phyloP scores from a whole-genome alignment of 176 grass and related monocot species.

The Juncus effusus region DNA sequence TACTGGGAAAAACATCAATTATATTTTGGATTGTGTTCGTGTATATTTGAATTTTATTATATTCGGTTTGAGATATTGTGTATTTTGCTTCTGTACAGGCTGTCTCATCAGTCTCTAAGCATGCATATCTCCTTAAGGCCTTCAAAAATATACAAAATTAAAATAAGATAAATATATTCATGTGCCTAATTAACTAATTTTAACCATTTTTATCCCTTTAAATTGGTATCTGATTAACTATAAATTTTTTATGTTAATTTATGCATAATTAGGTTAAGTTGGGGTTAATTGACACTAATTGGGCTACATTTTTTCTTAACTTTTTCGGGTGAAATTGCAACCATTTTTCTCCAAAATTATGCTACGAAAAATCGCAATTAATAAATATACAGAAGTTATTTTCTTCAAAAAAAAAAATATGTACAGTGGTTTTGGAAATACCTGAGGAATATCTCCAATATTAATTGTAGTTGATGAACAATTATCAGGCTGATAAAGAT shows the following conservation, averaged over 20 bases:
- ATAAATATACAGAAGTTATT: too few relatives aligned
- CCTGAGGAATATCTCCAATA: conserved; percentile 88
- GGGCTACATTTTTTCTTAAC: not conserved
- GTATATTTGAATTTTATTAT: conserved; percentile 71
- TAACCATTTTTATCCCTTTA: too few relatives aligned
- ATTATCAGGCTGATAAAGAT: conserved; percentile 66
- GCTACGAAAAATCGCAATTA: too few relatives aligned
- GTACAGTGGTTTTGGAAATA: conserved; percentile 7
- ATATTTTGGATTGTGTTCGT: conserved; percentile 85
- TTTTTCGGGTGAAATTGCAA: not conserved
- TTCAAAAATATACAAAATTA: conserved; percentile 13
- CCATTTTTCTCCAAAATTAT: too few relatives aligned
- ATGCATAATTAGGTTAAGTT: not conserved
- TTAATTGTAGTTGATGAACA: conserved; percentile 59
- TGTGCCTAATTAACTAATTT: too few relatives aligned
- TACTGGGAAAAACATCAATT: conserved; percentile 77
- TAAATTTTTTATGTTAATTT: too few relatives aligned
- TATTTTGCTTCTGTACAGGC: conserved; percentile 43
- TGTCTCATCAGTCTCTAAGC: conserved; percentile 44
- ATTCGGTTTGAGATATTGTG: conserved; percentile 58
- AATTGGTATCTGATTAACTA: too few relatives aligned
- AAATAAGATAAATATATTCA: not conserved
- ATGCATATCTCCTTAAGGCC: conserved; percentile 70
- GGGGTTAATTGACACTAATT: not conserved
- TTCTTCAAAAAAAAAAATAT: too few relatives aligned